Evolutionary conservation across 495 filamentous ascomycete species (phyloP).

Genomic region (Penicillium arizonense): DNA sequence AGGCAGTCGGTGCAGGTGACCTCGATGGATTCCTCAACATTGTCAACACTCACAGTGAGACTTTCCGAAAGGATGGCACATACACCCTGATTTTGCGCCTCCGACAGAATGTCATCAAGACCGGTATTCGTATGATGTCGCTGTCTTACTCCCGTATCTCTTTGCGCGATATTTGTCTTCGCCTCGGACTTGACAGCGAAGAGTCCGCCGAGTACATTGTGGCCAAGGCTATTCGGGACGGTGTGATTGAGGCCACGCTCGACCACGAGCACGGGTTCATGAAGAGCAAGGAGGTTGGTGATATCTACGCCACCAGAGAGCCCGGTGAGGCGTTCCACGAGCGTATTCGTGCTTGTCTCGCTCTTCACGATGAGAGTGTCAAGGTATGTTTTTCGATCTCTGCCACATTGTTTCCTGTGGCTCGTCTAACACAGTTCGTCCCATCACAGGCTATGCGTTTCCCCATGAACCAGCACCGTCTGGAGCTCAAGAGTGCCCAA

Average conservation of each 20-base stretch:
- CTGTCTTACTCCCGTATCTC: constrained; percentile 96
- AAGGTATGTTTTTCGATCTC: constrained; percentile 62
- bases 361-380: constrained; percentile 93
- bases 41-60: constrained; percentile 73
- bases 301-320: constrained; percentile 94
- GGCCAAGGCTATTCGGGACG: constrained; percentile 96
- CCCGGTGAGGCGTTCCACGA: constrained; percentile 97
- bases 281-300: constrained; percentile 95
- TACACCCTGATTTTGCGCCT: constrained; percentile 93
- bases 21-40: constrained; percentile 85
- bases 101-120: constrained; percentile 98
- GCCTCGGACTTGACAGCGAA: constrained; percentile 86
- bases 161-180: constrained; percentile 95
- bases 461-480: constrained; percentile 98
- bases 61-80: constrained; percentile 89
- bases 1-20: constrained; percentile 92
- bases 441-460: constrained; percentile 84
- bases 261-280: constrained; percentile 95
- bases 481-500: constrained; percentile 96
- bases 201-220: constrained; percentile 99
- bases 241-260: constrained; percentile 93
- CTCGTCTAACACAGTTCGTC: constrained; percentile 13
- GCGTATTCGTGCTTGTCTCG: constrained; percentile 85
- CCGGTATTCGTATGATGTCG: constrained; percentile 98
- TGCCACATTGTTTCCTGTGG: neutral